Evolutionary conservation across 2,329 filamentous ascomycete genomes (phyloP), one percentile per base, ranked within the genome.

Genomic region (Penicillium sp.): DNA sequence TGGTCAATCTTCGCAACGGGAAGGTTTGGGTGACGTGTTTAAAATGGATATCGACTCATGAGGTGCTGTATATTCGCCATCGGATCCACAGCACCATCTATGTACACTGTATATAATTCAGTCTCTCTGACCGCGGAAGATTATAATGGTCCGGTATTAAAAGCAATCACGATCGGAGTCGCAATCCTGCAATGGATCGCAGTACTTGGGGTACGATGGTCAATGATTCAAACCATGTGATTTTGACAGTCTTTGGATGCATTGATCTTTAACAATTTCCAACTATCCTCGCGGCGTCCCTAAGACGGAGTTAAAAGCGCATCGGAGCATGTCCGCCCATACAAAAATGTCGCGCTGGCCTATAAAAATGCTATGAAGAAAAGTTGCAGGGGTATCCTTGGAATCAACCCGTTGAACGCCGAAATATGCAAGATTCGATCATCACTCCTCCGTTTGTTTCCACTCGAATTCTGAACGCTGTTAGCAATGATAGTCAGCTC

Each of bases 401-500:
- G 20, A 42, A 42, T 41, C 36, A 42, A 48, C 40, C 43, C 44
- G 22, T 39, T 27, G 24, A 56, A 56, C 53, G 53, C 53, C 53
- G 44, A 16, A 55, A 55, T 58, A 53, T 44, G 45, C 35, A 53
- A 45, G 28, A 48, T 22, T 30, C 45, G 20, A 20, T 18, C 31
- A 10, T 62, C 55, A 67, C 51, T 74, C 68, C 13, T 69, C 72
- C 28, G 67, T 70, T 59, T 76, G 71, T 54, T 79, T 78, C 77
- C 77, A 80, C 64, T 80, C 78, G 53, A 81, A 81, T 69, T 80
- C 78, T 81, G 36, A 8, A 18, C 11, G 49, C 24, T 13, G 43
- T 66, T 54, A 61, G 61, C 60, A 50, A 54, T 3, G 30, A 11
- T 18, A 46, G 25, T 33, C 8, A 20, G 10, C 42, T 28, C 16